Base-by-base conservation (phyloP, 805 yeast genomes). In the Scheffersomyces coipomensis region DNA sequence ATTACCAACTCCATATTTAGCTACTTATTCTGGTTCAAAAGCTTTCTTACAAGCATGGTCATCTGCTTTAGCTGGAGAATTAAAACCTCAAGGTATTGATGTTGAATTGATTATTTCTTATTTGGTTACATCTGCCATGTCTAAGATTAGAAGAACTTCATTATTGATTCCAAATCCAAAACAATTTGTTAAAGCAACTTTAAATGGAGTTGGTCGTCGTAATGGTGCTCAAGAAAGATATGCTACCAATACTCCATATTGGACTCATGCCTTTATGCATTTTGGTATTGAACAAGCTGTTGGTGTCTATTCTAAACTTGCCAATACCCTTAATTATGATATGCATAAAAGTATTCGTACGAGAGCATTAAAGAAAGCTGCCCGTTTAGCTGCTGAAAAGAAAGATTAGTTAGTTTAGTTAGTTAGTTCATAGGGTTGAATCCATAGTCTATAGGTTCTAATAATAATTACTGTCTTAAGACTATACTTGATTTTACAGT, bases 1-100 rank as follows among this genome's bases (percentile, higher is more conserved):
- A 50, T 72, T 88, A 34, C 98, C 99, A 40, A 83, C 96, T 10
- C 98, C 99, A 17, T 75, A 81, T 51, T 75, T 93, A 52, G 96
- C 98, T 15, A 85, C 90, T 9, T 93, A 93, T 69, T 85, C 97
- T 15, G 99, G 99, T 18, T 88, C 97, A 34, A 93, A 93, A 70
- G 88, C 96, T 5, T 93, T 93, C 63, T 74, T 93, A 58, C 97
- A 93, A 68, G 79, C 81, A 43, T 93, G 99, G 98, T 86, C 93
- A 35, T 69, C 78, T 37, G 89, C 97, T 1, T 73, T 93, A 49
- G 85, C 96, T 13, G 89, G 90, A 25, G 99, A 93, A 64, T 73
- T 93, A 54, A 68, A 73, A 38, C 62, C 77, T 0, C 60, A 76
- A 38, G 79, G 81, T 17, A 76, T 93, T 47, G 99, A 93, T 56